Evolutionary conservation across 2,329 filamentous ascomycete genomes (phyloP).

Genomic region (Cordyceps tenuipes): DNA sequence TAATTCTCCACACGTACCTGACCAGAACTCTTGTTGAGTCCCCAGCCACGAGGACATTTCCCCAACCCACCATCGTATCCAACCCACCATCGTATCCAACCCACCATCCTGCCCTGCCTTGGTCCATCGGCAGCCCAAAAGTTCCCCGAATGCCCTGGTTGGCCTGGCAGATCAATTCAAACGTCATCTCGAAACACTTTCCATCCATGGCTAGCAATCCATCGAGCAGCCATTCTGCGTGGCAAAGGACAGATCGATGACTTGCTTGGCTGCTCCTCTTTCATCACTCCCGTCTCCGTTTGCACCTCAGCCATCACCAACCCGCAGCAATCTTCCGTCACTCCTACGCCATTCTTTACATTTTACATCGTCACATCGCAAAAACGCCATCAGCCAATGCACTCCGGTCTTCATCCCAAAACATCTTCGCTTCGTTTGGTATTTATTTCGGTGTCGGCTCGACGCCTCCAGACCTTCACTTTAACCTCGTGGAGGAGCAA

Average conservation of each 20-base stretch:
- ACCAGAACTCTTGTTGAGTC: too few relatives aligned
- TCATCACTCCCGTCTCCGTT: not conserved
- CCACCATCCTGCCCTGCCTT: not conserved
- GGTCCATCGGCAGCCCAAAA: not conserved
- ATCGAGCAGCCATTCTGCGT: not conserved
- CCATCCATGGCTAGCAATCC: not conserved
- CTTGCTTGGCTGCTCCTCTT: not conserved
- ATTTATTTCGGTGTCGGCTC: constrained; percentile 46
- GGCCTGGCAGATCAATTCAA: too few relatives aligned
- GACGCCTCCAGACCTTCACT: constrained; percentile 57
- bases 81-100: too few relatives aligned
- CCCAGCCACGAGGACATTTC: not conserved
- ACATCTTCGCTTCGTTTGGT: constrained; percentile 24
- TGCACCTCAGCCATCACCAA: not conserved
- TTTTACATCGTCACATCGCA: not conserved
- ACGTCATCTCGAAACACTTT: not conserved
- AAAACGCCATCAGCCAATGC: not conserved
- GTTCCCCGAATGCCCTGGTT: not conserved
- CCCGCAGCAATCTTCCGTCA: not conserved
- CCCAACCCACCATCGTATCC: not conserved
- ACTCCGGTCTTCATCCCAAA: constrained; percentile 13
- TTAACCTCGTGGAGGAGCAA: constrained; percentile 59
- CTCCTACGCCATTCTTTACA: too few relatives aligned
- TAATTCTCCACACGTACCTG: too few relatives aligned
- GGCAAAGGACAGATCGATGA: not conserved